Evolutionary conservation across 768 basidiomycete species (phyloP), one percentile per base, ranked within the genome.

Genomic region (Phylloporus sp.): DNA sequence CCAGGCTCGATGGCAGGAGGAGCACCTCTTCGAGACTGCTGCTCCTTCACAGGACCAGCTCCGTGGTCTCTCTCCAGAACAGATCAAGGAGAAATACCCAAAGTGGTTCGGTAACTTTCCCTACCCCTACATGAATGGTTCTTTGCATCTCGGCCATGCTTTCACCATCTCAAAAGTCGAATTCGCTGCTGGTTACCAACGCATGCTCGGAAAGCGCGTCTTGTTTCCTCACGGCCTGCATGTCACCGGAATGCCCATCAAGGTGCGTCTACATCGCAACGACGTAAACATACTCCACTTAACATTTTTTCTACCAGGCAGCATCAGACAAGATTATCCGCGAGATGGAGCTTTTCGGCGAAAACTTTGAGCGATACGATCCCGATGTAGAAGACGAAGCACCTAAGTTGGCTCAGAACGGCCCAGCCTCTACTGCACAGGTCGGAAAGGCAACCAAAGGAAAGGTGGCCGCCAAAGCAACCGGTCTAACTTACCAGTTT

Each of bases 81-180:
- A 94, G 61, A 70, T 95, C 59, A 74, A 76, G 52, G 74, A 84
- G 60, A 81, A 83, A 68, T 80, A 82, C 66, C 94, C 94, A 17
- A 98, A 97, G 73, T 98, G 94, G 91, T 88, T 97, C 63, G 96
- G 95, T 44, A 96, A 83, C 70, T 95, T 87, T 68, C 94, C 94
- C 42, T 96, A 75, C 70, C 90, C 92, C 1, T 99, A 99, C 76
- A 98, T 97, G 92, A 99, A 99, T 61, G 96, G 96, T 36, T 90
- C 87, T 56, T 75, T 98, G 56, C 96, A 99, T 68, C 76, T 98
- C 21, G 96, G 96, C 20, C 96, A 99, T 69, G 95, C 88, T 1
- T 99, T 99, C 71, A 94, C 93, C 32, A 90, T 98, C 69, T 92
- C 90, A 46, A 99, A 99, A 72, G 85, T 98, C 65, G 96, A 99